Evolutionary conservation across 2,329 filamentous ascomycete genomes (phyloP).

Genomic region (Scytalidium lignicola): DNA sequence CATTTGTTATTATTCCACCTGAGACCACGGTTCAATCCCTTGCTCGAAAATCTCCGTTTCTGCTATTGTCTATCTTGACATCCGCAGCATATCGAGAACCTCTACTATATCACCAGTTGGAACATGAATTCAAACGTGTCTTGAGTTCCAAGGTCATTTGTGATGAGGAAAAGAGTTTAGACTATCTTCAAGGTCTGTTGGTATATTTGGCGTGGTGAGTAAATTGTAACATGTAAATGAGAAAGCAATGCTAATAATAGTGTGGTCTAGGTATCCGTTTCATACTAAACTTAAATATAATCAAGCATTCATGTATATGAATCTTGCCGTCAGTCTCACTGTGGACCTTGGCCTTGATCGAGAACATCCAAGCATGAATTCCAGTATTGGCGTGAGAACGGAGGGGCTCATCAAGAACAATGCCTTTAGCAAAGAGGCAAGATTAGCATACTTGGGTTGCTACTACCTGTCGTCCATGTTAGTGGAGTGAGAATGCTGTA

Average conservation of each 20-base stretch:
- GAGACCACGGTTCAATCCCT: slow-evolving; percentile 19
- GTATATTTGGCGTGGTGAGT: slow-evolving; percentile 54
- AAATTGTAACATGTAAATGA: not conserved
- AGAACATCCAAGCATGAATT: slow-evolving; percentile 14
- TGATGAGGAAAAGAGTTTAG: slow-evolving; percentile 50
- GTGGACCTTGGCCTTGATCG: slow-evolving; percentile 26
- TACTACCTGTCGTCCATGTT: slow-evolving; percentile 27
- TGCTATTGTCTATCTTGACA: slow-evolving; percentile 23
- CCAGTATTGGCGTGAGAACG: slow-evolving; percentile 12
- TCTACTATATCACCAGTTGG: slow-evolving; percentile 21
- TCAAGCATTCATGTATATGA: slow-evolving; percentile 25
- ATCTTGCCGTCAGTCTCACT: slow-evolving; percentile 27
- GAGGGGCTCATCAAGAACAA: slow-evolving; percentile 14
- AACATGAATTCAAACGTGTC: slow-evolving; percentile 23
- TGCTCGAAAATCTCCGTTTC: slow-evolving; percentile 20
- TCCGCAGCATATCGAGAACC: slow-evolving; percentile 17
- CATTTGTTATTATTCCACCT: slow-evolving; percentile 20
- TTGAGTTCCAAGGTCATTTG: slow-evolving; percentile 36
- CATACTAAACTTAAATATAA: slow-evolving; percentile 23
- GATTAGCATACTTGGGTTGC: slow-evolving; percentile 23
- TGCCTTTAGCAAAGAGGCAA: slow-evolving; percentile 18
- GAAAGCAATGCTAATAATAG: not conserved
- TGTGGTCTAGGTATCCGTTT: slow-evolving; percentile 21
- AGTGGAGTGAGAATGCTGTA: not conserved
- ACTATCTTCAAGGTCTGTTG: slow-evolving; percentile 53